phyloP scores from a whole-genome alignment of 2,329 filamentous ascomycete species.

The Pestalotiopsis sp. region DNA sequence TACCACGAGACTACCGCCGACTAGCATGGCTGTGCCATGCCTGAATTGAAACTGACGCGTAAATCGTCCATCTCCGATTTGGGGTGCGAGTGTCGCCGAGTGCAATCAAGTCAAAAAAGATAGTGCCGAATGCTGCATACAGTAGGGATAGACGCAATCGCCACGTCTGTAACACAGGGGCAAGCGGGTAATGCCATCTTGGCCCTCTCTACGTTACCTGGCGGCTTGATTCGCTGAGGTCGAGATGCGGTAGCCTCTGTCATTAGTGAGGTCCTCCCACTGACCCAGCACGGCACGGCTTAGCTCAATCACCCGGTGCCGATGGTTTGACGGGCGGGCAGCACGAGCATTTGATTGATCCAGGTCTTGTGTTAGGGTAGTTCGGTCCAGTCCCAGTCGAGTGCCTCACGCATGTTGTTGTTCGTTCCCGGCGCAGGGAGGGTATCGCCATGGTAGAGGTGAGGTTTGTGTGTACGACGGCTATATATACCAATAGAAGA shows the following conservation, averaged over 20 bases:
- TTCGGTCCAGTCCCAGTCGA: neutral
- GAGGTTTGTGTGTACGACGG: too few species aligned
- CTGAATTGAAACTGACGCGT: neutral
- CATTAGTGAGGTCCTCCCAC: too few species aligned
- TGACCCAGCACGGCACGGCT: neutral
- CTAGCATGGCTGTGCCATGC: neutral
- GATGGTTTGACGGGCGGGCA: neutral
- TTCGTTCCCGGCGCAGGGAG: too few species aligned
- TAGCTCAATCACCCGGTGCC: neutral
- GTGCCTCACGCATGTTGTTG: neutral
- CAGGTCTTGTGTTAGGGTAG: too few species aligned
- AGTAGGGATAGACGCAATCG: neutral
- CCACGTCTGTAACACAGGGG: neutral
- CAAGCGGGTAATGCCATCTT: neutral
- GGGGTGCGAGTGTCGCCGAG: neutral
- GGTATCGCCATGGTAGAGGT: too few species aligned
- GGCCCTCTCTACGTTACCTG: neutral
- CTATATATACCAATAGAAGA: neutral
- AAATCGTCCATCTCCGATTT: neutral
- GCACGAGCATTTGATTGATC: neutral
- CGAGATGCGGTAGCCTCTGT: neutral
- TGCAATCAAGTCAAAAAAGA: neutral
- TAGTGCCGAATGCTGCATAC: neutral
- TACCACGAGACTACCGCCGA: neutral
- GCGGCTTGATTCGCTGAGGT: neutral